These are phyloP conservation scores for Coprinopsis marcescibilis DNA, from an alignment of 768 basidiomycete genomes.

Conservation along the genomic window DNA sequence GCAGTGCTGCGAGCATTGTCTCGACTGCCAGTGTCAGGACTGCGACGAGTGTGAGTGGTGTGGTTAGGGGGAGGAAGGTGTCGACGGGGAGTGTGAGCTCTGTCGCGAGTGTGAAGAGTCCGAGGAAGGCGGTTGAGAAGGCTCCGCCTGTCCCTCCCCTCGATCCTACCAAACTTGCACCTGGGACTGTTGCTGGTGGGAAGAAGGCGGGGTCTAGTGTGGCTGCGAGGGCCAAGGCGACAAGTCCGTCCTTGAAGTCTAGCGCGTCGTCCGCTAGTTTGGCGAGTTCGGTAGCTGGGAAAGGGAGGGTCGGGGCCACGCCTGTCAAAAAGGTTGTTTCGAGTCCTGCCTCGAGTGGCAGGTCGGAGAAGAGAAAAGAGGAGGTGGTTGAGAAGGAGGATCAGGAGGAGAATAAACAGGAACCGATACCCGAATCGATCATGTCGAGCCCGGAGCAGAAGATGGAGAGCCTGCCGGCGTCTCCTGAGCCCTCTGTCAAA, in stretches of 20 bases:
- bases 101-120: slow-evolving; percentile 20
- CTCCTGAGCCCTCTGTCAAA: not conserved
- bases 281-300: slow-evolving; percentile 15
- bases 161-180: slow-evolving; percentile 10
- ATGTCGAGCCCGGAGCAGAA: slow-evolving; percentile 3
- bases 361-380: slow-evolving; percentile 7
- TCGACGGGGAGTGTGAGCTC: slow-evolving; percentile 22
- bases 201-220: not conserved
- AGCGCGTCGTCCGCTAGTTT: slow-evolving; percentile 18
- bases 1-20: slow-evolving; percentile 12
- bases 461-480: slow-evolving; percentile 7
- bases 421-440: no score
- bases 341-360: slow-evolving; percentile 14
- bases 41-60: slow-evolving; percentile 14
- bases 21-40: slow-evolving; percentile 7
- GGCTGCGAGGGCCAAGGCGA: slow-evolving; percentile 1
- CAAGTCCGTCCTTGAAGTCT: slow-evolving; percentile 6
- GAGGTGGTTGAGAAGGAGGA: slow-evolving; percentile 15
- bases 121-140: slow-evolving; percentile 4
- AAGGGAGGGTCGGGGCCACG: slow-evolving; percentile 22
- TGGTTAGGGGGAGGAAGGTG: slow-evolving; percentile 18
- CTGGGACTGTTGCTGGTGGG: slow-evolving; percentile 1
- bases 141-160: slow-evolving; percentile 12
- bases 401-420: slow-evolving; percentile 5
- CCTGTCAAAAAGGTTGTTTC: slow-evolving; percentile 17